Percentiles rank a stretch among this genome's conserved stretches.
Evolutionary conservation across 192 early-diverging fungal species (phyloP).

Genomic region (Rhizophagus clarus): DNA sequence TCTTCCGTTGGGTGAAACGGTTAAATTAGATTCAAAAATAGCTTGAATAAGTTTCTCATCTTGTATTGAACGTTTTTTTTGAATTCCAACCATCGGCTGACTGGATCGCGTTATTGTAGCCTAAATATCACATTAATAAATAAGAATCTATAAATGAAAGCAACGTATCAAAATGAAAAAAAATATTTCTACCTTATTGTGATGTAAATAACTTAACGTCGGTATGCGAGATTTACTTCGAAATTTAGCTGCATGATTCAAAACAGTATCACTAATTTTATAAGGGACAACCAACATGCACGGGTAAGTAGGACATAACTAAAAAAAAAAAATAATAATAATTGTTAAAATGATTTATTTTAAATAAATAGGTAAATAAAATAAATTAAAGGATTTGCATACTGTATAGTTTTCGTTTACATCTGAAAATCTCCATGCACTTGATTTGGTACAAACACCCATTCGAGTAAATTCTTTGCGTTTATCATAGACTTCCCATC

Average conservation of each 20-base stretch:
- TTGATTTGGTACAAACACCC: slow-evolving; percentile 69
- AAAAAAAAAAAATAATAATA: slow-evolving; percentile 9
- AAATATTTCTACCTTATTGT: slow-evolving; percentile 61
- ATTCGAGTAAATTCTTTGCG: slow-evolving; percentile 78
- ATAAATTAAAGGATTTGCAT: slow-evolving; percentile 28
- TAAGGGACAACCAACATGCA: slow-evolving; percentile 76
- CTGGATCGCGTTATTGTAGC: slow-evolving; percentile 90
- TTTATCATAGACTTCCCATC: slow-evolving; percentile 81
- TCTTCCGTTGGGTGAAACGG: slow-evolving; percentile 40
- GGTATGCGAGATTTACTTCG: slow-evolving; percentile 80
- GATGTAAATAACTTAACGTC: slow-evolving; percentile 86
- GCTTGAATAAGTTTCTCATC: slow-evolving; percentile 96
- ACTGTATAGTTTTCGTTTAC: slow-evolving; percentile 78
- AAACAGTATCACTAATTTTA: slow-evolving; percentile 86
- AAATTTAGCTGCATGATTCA: slow-evolving; percentile 87
- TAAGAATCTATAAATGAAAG: neutral
- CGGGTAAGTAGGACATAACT: slow-evolving; percentile 93
- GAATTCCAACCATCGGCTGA: slow-evolving; percentile 97
- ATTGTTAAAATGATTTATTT: neutral
- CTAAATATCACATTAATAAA: slow-evolving; percentile 30
- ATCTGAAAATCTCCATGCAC: slow-evolving; percentile 78
- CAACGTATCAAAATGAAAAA: neutral
- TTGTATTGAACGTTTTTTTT: slow-evolving; percentile 92
- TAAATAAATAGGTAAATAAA: neutral
- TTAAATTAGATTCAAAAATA: slow-evolving; percentile 73